These are phyloP conservation scores for Durusdinium trenchii DNA, from an alignment of 73 alveolate species.

Conservation along the genomic window DNA sequence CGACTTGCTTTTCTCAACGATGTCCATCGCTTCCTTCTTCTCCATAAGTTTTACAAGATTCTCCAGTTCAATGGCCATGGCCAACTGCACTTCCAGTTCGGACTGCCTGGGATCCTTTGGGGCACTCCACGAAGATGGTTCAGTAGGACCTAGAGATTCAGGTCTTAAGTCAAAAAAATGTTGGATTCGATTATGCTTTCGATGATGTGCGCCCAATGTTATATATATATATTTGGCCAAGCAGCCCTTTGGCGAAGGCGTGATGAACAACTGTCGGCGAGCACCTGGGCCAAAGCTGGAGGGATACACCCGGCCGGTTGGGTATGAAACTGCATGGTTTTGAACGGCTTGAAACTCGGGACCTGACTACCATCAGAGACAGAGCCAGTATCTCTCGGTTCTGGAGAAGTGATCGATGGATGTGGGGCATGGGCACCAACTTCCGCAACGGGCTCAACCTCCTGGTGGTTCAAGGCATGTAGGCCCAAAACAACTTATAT, in stretches of 20 bases:
- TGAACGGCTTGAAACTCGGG: neutral
- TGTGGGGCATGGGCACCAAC: neutral
- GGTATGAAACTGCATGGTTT: neutral
- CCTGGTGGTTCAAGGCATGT: neutral
- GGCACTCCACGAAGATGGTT: too few relatives aligned
- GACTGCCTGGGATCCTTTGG: neutral
- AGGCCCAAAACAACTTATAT: too few relatives aligned
- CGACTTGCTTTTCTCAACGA: neutral
- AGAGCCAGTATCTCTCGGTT: neutral
- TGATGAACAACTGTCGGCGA: neutral
- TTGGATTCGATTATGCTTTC: too few relatives aligned
- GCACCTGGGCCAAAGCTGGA: neutral
- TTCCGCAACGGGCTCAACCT: neutral
- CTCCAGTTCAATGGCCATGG: neutral
- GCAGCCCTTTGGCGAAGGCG: conserved; percentile 33
- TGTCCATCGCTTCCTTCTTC: neutral
- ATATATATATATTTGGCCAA: too few relatives aligned
- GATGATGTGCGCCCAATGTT: too few relatives aligned
- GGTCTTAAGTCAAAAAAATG: too few relatives aligned
- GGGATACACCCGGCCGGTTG: too few relatives aligned
- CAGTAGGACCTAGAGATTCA: too few relatives aligned
- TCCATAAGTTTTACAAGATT: neutral
- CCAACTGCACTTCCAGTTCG: neutral
- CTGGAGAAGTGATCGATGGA: neutral
- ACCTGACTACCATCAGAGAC: neutral